Evolutionary conservation across 2,329 filamentous ascomycete species (phyloP), one percentile per base, ranked within the genome.

Genomic region (Seiridium unicorne): DNA sequence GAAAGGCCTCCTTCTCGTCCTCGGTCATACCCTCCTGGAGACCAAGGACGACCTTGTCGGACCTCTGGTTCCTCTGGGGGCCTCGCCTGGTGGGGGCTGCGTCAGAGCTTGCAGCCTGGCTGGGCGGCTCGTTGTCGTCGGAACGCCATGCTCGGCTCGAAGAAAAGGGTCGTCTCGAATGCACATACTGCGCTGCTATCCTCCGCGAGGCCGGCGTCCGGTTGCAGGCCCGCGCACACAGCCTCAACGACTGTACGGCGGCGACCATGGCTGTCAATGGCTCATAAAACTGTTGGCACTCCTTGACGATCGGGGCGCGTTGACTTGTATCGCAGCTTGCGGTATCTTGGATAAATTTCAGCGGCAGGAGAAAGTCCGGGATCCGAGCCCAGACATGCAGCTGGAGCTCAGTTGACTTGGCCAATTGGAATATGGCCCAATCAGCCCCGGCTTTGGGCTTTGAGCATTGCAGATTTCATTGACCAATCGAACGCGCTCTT

Each of bases 191-290:
- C 31, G 64, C 59, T 51, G 64, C 59, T 51, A 65, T 53, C 42
- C 61, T 61, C 11, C 61, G 63, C 32, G 63, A 56, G 44, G 64
- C 57, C 31, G 66, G 63, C 38, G 66, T 48, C 53, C 64, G 65
- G 58, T 72, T 71, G 67, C 71, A 71, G 61, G 71, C 69, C 66
- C 73, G 75, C 61, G 76, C 66, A 64, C 71, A 74, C 57, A 77
- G 68, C 69, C 76, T 75, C 68, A 79, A 69, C 13, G 77, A 71
- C 65, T 72, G 74, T 63, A 76, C 72, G 61, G 74, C 71, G 61
- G 75, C 75, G 66, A 76, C 74, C 77, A 79, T 80, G 62, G 62
- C 67, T 62, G 60, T 65, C 54, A 63, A 64, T 68, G 64, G 64
- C 61, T 57, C 51, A 26, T 53, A 40, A n/a, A 53, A 11, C 10